Base-by-base conservation (phyloP, 2,329 filamentous ascomycete species). In the Lasiodiplodia sp. region DNA sequence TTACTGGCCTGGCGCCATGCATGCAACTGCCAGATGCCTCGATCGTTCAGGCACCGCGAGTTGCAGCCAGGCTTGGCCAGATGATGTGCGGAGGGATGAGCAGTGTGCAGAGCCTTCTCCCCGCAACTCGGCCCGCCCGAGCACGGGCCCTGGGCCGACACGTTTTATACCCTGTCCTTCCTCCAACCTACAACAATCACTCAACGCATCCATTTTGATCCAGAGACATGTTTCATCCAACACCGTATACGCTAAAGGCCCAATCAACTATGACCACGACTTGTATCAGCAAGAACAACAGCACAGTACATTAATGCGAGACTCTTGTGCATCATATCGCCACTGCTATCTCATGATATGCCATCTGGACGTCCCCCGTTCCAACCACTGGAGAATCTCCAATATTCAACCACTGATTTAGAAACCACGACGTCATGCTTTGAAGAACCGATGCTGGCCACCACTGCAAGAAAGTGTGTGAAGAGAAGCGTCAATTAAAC, bases 31-130 rank as follows among this genome's bases (percentile, higher is more conserved):
- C 25, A 10, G 18, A 47, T 34, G 40, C 25, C 40, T 51, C 40
- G n/a, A 63, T 63, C 60, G 5, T 40, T 25, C 60, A 64, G 60
- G 28, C 47, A 64, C 60, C 60, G 47, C 31, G 47, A 52, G 28
- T 38, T 64, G 60, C 60, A 31, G 8, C 5, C 60, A 40, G 44
- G 21, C 60, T 49, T 37, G 44, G 60, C 60, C 47, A 23, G 60
- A 64, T 64, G 60, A 64, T 64, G 60, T 23, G 60, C 60, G 31
- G 60, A 64, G 60, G 60, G 60, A 38, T 52, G 60, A 49, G 31
- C 31, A 52, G 60, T 34, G 51, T 25, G 60, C 60, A 52, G 28
- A 18, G 18, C 38, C 28, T 31, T 64, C 60, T 64, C 60, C 44
- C 44, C 60, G 52, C 60, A 28, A 52, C 47, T 64, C 60, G 60